Evolutionary conservation across 106 monocot species (phyloP).

Genomic region (Triglochin maritima): DNA sequence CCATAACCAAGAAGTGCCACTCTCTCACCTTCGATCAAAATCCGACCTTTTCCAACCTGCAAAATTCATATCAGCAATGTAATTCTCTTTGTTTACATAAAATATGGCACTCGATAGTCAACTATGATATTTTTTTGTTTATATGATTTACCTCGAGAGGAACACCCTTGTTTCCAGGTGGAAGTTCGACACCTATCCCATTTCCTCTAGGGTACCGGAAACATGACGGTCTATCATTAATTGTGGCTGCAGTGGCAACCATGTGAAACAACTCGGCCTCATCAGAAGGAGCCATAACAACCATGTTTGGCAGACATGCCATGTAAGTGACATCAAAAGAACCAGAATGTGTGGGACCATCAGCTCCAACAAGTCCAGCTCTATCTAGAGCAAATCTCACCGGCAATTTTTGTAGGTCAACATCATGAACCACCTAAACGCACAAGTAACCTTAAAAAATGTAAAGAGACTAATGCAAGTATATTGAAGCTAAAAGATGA

Average conservation of each 20-base stretch:
- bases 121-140: neutral
- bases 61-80: neutral
- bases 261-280: slow-evolving; percentile 95
- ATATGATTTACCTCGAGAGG: slow-evolving; percentile 66
- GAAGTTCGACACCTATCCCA: slow-evolving; percentile 64
- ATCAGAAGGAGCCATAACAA: slow-evolving; percentile 94
- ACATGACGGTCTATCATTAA: slow-evolving; percentile 77
- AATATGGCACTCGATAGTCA: no score
- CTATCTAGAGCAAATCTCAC: slow-evolving; percentile 95
- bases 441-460: neutral
- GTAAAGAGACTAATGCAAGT: neutral
- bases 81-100: neutral
- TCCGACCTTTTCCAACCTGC: slow-evolving; percentile 80
- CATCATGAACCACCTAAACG: slow-evolving; percentile 80
- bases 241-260: slow-evolving; percentile 90
- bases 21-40: slow-evolving; percentile 61
- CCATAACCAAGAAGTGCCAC: slow-evolving; percentile 92
- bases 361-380: slow-evolving; percentile 89
- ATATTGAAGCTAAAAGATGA: neutral
- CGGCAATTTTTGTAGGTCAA: slow-evolving; percentile 88
- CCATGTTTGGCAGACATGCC: slow-evolving; percentile 95
- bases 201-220: slow-evolving; percentile 89
- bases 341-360: slow-evolving; percentile 87
- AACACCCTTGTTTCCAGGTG: slow-evolving; percentile 73
- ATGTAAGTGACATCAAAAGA: slow-evolving; percentile 92